Percentiles rank a stretch among this genome's conserved stretches.
Conservation (phyloP, 1,284 basidiomycete genomes). For the Sutorius eximius region DNA sequence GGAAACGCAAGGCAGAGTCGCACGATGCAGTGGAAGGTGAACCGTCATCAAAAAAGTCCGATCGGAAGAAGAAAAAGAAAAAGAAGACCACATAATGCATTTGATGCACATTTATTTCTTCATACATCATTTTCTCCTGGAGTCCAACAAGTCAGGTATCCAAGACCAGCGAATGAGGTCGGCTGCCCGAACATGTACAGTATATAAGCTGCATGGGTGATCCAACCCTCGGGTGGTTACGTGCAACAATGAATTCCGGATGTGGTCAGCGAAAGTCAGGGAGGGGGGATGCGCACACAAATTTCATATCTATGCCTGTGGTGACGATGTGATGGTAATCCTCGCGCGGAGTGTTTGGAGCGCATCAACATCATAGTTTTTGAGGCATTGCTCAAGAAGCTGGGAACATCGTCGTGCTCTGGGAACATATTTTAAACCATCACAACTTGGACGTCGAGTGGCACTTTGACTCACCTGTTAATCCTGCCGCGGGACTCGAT, state of each 20-base stretch:
- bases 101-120: background rate
- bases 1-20: constrained; percentile 44
- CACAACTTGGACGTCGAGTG: background rate
- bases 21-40: constrained; percentile 35
- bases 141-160: background rate
- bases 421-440: background rate
- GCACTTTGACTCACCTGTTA: constrained; percentile 46
- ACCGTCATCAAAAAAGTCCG: constrained; percentile 41
- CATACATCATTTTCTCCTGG: background rate
- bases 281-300: background rate
- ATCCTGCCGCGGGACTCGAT: constrained; percentile 51
- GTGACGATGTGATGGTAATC: constrained; percentile 3
- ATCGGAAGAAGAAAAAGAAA: constrained; percentile 57
- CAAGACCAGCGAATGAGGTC: background rate
- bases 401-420: constrained; percentile 26
- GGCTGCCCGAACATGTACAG: background rate
- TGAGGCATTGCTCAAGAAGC: constrained; percentile 29
- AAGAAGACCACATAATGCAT: constrained; percentile 28
- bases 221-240: too few relatives aligned
- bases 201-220: background rate
- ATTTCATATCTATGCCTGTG: constrained; percentile 8
- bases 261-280: background rate
- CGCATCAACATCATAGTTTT: constrained; percentile 12
- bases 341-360: constrained; percentile 24
- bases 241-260: background rate